A percentile compares a stretch with the other conserved stretches of the same genome.
Conservation (phyloP, 176 grass and related monocot species). For the Triticum timopheevii region DNA sequence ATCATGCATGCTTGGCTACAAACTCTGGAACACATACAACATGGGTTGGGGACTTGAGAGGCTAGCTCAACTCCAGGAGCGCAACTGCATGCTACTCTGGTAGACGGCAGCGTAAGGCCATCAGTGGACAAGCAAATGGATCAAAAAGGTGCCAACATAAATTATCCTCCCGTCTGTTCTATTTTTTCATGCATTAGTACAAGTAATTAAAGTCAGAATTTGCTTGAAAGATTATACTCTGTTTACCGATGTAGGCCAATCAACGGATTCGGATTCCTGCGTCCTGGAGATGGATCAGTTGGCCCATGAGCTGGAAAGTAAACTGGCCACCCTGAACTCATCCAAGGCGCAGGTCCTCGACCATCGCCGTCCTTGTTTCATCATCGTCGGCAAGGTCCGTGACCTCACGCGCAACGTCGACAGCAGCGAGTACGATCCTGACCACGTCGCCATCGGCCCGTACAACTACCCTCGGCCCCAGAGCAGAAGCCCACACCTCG, state of each 20-base stretch:
- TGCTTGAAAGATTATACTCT: too few species aligned
- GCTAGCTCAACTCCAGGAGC: neutral
- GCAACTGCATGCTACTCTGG: neutral
- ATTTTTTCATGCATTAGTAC: neutral
- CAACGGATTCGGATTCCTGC: neutral
- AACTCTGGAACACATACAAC: too few species aligned
- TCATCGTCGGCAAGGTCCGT: slow-evolving; percentile 5
- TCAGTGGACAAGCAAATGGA: neutral
- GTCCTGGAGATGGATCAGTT: neutral
- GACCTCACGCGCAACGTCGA: neutral
- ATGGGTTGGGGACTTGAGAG: neutral
- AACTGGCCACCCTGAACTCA: neutral
- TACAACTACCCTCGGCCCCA: neutral
- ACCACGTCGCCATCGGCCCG: slow-evolving; percentile 24
- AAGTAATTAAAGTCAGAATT: too few species aligned
- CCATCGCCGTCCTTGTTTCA: neutral
- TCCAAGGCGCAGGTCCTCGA: neutral
- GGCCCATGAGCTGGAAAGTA: neutral
- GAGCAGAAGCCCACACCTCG: neutral
- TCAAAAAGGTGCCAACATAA: neutral
- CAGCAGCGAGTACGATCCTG: neutral
- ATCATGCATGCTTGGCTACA: too few species aligned
- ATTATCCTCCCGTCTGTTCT: neutral
- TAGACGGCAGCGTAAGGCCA: too few species aligned
- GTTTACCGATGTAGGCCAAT: neutral